phyloP scores from a whole-genome alignment of 2,329 filamentous ascomycete species.

The Talaromyces funiculosus region DNA sequence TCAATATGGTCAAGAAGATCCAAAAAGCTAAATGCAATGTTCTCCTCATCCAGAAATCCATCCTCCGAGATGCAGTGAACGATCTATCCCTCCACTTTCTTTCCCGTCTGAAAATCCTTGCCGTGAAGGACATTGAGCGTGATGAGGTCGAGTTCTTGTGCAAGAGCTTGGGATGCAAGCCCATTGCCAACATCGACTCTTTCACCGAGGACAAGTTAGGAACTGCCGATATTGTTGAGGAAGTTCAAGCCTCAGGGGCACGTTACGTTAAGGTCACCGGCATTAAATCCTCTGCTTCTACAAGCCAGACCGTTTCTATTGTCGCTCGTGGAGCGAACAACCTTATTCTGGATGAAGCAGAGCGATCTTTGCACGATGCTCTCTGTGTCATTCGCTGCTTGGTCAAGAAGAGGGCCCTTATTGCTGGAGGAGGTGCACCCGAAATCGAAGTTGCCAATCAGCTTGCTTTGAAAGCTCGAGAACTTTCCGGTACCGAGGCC shows the following conservation, averaged over 20 bases:
- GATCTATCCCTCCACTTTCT: slow-evolving; percentile 96
- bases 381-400: slow-evolving; percentile 95
- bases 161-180: slow-evolving; percentile 98
- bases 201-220: slow-evolving; percentile 99
- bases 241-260: slow-evolving; percentile 78
- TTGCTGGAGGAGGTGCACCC: slow-evolving; percentile 90
- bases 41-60: slow-evolving; percentile 96
- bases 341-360: slow-evolving; percentile 92
- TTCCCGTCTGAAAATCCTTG: slow-evolving; percentile 91
- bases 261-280: slow-evolving; percentile 94
- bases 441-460: slow-evolving; percentile 94
- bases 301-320: slow-evolving; percentile 80
- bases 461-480: slow-evolving; percentile 73
- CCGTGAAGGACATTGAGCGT: slow-evolving; percentile 95
- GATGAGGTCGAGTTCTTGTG: slow-evolving; percentile 99
- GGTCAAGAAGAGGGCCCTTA: slow-evolving; percentile 99
- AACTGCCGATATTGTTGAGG: slow-evolving; percentile 87
- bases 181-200: slow-evolving; percentile 95
- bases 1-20: slow-evolving; percentile 99
- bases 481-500: slow-evolving; percentile 82
- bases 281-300: slow-evolving; percentile 60
- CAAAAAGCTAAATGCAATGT: slow-evolving; percentile 99
- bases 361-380: slow-evolving; percentile 92
- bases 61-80: slow-evolving; percentile 94
- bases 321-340: slow-evolving; percentile 91